Conservation (phyloP, 169 alveolate species). For the Plasmodium inui region DNA sequence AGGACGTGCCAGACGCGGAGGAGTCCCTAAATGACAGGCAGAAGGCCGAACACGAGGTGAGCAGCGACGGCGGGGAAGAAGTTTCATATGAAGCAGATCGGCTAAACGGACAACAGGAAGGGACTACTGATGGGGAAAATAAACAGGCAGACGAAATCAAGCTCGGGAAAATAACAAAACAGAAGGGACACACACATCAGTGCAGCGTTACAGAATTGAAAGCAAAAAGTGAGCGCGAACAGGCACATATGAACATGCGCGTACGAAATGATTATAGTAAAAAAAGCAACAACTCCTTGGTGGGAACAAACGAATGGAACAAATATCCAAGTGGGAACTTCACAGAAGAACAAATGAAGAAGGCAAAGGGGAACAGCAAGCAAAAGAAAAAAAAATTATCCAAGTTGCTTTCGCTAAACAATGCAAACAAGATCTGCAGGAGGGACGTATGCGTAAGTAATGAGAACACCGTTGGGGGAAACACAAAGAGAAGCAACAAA, state of each 20-base stretch:
- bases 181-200: neutral
- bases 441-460: neutral
- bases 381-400: conserved; percentile 39
- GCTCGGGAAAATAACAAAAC: neutral
- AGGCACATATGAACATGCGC: conserved; percentile 6
- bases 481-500: neutral
- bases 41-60: neutral
- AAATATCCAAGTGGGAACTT: neutral
- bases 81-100: neutral
- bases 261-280: neutral
- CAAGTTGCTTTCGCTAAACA: conserved; percentile 20
- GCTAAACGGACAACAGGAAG: neutral
- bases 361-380: conserved; percentile 6
- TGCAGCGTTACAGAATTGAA: conserved; percentile 2
- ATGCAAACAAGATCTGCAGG: conserved; percentile 9
- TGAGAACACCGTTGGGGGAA: neutral
- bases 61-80: neutral
- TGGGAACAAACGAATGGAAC: neutral
- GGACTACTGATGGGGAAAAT: neutral
- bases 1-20: neutral
- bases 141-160: neutral
- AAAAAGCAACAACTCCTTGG: neutral
- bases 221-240: neutral
- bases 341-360: neutral
- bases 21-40: neutral